Percentiles rank a stretch among this genome's conserved stretches.
These are phyloP conservation scores for Pyricularia pennisetigena DNA, from an alignment of 2,329 filamentous ascomycete genomes.

Conservation along the genomic window DNA sequence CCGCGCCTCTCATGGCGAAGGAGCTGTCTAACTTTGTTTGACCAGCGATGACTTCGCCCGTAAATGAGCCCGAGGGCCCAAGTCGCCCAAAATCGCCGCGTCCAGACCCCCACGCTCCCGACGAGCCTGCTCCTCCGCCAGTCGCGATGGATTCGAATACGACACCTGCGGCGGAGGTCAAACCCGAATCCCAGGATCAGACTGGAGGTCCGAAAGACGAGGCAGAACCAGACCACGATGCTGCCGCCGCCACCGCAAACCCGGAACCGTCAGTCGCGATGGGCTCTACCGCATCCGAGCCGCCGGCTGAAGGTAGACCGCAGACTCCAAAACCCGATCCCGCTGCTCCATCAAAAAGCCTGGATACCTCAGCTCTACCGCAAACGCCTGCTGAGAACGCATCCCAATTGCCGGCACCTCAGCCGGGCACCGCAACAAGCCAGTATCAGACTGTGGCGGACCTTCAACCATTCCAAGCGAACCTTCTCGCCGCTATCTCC, in stretches of 20 bases:
- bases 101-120: background rate
- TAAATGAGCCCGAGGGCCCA: conserved; percentile 26
- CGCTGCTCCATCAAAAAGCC: background rate
- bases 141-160: background rate
- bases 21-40: conserved; percentile 35
- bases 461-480: background rate
- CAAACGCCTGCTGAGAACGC: background rate
- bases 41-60: conserved; percentile 54
- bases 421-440: background rate
- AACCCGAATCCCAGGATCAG: background rate
- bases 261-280: background rate
- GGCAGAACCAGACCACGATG: background rate
- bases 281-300: background rate
- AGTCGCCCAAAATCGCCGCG: background rate
- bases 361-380: background rate
- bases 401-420: background rate
- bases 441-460: background rate
- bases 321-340: background rate
- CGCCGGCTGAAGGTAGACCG: background rate
- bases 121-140: background rate
- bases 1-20: conserved; percentile 30
- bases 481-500: background rate
- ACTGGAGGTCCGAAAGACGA: background rate
- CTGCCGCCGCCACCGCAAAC: background rate
- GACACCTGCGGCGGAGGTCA: conserved; percentile 13